Base-by-base conservation (phyloP, 2,329 filamentous ascomycete genomes). In the Sclerotinia glacialis region DNA sequence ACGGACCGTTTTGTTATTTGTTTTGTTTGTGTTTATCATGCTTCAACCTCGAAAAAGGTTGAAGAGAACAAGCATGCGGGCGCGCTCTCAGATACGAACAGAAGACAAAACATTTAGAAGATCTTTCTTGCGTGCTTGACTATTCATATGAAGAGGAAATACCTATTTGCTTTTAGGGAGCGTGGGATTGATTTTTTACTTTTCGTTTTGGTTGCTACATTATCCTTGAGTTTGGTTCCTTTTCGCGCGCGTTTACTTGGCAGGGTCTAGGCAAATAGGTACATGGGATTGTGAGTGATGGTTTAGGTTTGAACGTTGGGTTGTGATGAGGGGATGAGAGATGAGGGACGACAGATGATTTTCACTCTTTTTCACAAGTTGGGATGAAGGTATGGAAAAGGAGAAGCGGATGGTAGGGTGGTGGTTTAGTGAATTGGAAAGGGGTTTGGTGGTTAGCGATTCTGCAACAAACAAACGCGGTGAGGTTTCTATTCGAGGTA, bases 91-190 rank as follows among this genome's bases (percentile, higher is more conserved):
- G 46, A 59, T 37, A 49, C 28, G 59, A 61, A 64, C 56, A 47
- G 46, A 64, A 68, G 67, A 69, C 66, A 70, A 69, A 71, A 71
- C 71, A 72, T 64, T 72, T 74, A 74, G 72, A 73, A 73, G 67
- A 69, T 66, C 67, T 64, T 49, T 26, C 53, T 63, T 61, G 31
- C 53, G 47, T 66, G n/a, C 42, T 55, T 67, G 49, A 66, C 26
- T 54, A 65, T 69, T 67, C 69, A 67, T 65, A 65, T 65, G 52
- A 72, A 71, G 69, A 70, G 71, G 72, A 71, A 74, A 74, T 74
- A 74, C 73, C 73, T 73, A 74, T 74, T 74, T 74, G 73, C 71
- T 74, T 74, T 65, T 42, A 59, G 53, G 54, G 59, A 40, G 65
- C 58, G 59, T 66, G 58, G 55, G 58, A 46, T 44, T 44, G 47